Conservation (phyloP, 140 eudicot genomes). For the Senecio squalidus region DNA sequence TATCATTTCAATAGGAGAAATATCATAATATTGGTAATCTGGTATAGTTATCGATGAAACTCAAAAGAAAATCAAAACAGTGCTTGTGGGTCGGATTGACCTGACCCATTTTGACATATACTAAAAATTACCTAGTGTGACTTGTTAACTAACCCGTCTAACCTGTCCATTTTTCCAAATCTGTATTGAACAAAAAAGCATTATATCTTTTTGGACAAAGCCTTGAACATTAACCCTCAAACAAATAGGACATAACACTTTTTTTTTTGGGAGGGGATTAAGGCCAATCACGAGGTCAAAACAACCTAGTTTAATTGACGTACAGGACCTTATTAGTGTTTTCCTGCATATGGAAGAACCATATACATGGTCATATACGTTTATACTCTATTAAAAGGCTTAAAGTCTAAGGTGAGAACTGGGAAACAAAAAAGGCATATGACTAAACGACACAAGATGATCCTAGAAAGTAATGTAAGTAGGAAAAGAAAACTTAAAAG, state of each 20-base stretch:
- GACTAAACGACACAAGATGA: neutral
- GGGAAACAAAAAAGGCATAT: constrained; percentile 2
- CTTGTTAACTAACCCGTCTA: neutral
- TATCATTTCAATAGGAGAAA: no score
- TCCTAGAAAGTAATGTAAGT: neutral
- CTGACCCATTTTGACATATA: no score
- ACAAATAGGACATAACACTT: neutral
- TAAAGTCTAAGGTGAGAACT: neutral
- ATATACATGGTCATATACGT: neutral
- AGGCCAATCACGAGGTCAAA: no score
- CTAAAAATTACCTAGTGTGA: no score
- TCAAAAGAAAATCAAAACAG: neutral
- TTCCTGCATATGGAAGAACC: constrained; percentile 2
- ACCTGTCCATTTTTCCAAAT: no score
- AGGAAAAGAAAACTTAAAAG: neutral
- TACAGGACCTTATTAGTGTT: constrained; percentile 12
- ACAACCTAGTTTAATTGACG: neutral
- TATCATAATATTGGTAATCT: no score
- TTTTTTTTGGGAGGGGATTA: no score
- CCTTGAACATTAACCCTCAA: neutral
- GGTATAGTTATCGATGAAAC: no score
- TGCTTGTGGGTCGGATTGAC: no score
- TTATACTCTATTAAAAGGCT: neutral
- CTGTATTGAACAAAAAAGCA: neutral
- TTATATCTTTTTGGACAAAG: neutral